These are phyloP conservation scores for Magnaporthiopsis incrustans DNA, from an alignment of 2,329 filamentous ascomycete genomes.

Conservation along the genomic window DNA sequence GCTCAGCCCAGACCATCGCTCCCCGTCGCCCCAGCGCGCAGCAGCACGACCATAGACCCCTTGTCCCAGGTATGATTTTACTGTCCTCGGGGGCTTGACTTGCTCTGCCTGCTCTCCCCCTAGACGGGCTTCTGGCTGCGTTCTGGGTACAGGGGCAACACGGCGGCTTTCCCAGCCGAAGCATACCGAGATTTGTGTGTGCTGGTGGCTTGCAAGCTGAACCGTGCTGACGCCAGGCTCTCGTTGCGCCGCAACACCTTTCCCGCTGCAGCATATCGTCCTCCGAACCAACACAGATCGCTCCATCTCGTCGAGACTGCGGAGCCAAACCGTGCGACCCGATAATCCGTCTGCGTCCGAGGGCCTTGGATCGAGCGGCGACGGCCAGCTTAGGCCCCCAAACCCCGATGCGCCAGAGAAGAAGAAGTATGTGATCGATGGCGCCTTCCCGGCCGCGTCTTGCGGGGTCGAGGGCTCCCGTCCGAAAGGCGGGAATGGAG, in stretches of 20 bases:
- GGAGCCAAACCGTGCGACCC: slow-evolving; percentile 25
- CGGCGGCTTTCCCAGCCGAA: no score
- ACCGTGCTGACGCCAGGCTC: background rate
- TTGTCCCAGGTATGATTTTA: slow-evolving; percentile 19
- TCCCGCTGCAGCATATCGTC: slow-evolving; percentile 45
- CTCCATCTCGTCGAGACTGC: slow-evolving; percentile 30
- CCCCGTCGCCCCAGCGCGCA: slow-evolving; percentile 1
- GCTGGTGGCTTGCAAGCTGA: background rate
- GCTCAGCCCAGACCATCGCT: slow-evolving; percentile 6
- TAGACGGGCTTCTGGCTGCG: no score
- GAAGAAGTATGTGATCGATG: slow-evolving; percentile 48
- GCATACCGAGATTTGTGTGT: no score
- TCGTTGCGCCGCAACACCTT: background rate
- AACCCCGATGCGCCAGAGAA: slow-evolving; percentile 43
- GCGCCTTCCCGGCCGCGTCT: background rate
- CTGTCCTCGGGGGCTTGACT: background rate
- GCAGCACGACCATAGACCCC: slow-evolving; percentile 19
- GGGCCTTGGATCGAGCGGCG: background rate
- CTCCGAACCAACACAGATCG: slow-evolving; percentile 59
- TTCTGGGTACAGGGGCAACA: no score
- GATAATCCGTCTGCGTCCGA: slow-evolving; percentile 35
- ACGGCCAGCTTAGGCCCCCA: slow-evolving; percentile 1
- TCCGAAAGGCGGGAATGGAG: no score
- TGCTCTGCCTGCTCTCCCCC: no score
- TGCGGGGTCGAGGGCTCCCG: background rate